Percentiles rank a stretch among this genome's conserved stretches.
phyloP scores from a whole-genome alignment of 768 basidiomycete genomes.

The Cystobasidium onofrii region DNA sequence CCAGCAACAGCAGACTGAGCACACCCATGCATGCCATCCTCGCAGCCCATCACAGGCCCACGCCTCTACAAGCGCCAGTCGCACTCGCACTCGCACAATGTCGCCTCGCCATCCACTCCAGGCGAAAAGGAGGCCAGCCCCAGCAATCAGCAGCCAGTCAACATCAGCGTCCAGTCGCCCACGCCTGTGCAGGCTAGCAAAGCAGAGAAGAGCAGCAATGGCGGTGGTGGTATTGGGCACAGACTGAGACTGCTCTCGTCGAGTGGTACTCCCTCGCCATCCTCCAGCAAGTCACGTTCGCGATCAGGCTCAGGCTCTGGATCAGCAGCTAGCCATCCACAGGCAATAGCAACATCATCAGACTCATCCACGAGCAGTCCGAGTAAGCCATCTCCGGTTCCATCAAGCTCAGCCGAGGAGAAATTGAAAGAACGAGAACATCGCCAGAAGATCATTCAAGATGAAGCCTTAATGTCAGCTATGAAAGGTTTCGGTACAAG shows the following conservation, averaged over 20 bases:
- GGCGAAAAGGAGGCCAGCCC: not conserved
- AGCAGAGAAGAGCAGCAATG: not conserved
- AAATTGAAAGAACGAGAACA: not conserved
- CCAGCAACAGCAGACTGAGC: not conserved
- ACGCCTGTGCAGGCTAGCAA: not conserved
- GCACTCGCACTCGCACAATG: too few species aligned
- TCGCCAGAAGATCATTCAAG: not conserved
- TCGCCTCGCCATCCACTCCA: too few species aligned
- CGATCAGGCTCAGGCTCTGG: not conserved
- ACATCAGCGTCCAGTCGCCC: not conserved
- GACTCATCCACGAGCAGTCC: not conserved
- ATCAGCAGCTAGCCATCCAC: not conserved
- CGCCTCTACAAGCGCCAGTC: not conserved
- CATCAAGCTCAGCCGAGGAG: not conserved
- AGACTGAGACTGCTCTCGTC: not conserved
- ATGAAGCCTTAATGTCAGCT: not conserved
- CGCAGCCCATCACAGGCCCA: not conserved
- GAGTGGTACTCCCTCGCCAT: not conserved
- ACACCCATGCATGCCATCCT: too few species aligned
- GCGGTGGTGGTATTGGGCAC: not conserved
- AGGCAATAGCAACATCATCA: not conserved
- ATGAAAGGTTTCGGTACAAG: constrained; percentile 21
- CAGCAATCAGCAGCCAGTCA: not conserved
- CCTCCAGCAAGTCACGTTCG: not conserved
- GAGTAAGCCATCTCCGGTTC: not conserved